Base-by-base conservation (phyloP, 805 yeast species). In the Ogataea nakhonphanomensis region DNA sequence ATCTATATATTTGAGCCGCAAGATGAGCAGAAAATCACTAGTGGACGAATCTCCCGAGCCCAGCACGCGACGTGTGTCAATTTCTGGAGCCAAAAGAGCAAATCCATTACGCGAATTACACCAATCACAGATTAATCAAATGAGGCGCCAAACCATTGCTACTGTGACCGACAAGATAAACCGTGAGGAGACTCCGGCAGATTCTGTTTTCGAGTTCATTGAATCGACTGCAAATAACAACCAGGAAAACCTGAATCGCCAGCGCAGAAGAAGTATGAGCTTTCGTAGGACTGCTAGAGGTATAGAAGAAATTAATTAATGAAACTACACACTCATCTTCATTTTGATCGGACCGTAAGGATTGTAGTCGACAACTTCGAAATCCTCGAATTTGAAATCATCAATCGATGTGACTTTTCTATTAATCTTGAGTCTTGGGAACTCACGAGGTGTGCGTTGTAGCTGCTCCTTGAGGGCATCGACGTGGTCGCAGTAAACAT, bases 241-340 rank as follows among this genome's bases (percentile, higher is more conserved):
- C 29, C 42, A 48, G 15, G 52, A 54, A 20, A 40, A 44, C 17
- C 8, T 37, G 22, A 44, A 35, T 25, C 44, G 43, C 9, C 46
- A 39, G 25, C 30, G 37, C 10, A 34, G 45, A 48, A 30, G 44
- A 35, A 33, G 38, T 25, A 39, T 39, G 37, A 33, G 37, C 14
- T 38, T 38, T 29, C 37, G 42, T 24, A 22, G 42, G 13, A 38
- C 42, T 5, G 12, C 25, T 9, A 38, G 33, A 17, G 42, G 42
- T 27, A 38, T 38, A 14, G 42, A 32, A 28, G 33, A 40, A 25
- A 24, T 37, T 35, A 33, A 27, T 31, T 31, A 38, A 40, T 17
- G 15, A 24, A n/a, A 15, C 62, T 70, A 93, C 22, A 93, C 99
- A 59, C 97, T 89, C 99, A 93, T 93, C 53, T 86, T 84, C 99